These are phyloP conservation scores for Fusarium hainanense DNA, from an alignment of 2,329 filamentous ascomycete species.

Conservation along the genomic window DNA sequence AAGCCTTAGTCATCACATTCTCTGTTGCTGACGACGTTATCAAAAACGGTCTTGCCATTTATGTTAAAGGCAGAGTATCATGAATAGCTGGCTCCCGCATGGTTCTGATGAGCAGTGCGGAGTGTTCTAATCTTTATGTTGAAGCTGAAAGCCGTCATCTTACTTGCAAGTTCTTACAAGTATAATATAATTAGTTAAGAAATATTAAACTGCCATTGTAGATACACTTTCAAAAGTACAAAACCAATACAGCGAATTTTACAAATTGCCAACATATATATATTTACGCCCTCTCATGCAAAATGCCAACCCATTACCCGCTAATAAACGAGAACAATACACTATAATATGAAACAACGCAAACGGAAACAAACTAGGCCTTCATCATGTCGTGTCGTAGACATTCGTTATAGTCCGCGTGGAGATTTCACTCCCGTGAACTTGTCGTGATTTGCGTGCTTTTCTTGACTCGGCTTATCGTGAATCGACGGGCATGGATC, in stretches of 20 bases:
- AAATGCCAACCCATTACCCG: slow-evolving; percentile 34
- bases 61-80: background rate
- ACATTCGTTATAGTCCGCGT: slow-evolving; percentile 27
- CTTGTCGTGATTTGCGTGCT: slow-evolving; percentile 37
- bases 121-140: background rate
- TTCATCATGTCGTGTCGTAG: slow-evolving; percentile 28
- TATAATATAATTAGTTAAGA: background rate
- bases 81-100: background rate
- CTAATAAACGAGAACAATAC: slow-evolving; percentile 28
- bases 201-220: background rate
- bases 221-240: background rate
- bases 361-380: slow-evolving; percentile 23
- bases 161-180: background rate
- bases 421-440: slow-evolving; percentile 17
- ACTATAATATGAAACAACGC: slow-evolving; percentile 5
- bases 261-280: slow-evolving; percentile 5
- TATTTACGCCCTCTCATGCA: slow-evolving; percentile 34
- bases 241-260: background rate
- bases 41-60: background rate
- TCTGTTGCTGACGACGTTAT: background rate
- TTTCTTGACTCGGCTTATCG: slow-evolving; percentile 34
- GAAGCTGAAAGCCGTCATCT: background rate
- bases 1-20: background rate
- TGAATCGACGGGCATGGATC: slow-evolving; percentile 28
- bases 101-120: background rate